Evolutionary conservation across 257 asterid genomes (phyloP), one percentile per base, ranked within the genome.

Genomic region (Prunella vulgaris): DNA sequence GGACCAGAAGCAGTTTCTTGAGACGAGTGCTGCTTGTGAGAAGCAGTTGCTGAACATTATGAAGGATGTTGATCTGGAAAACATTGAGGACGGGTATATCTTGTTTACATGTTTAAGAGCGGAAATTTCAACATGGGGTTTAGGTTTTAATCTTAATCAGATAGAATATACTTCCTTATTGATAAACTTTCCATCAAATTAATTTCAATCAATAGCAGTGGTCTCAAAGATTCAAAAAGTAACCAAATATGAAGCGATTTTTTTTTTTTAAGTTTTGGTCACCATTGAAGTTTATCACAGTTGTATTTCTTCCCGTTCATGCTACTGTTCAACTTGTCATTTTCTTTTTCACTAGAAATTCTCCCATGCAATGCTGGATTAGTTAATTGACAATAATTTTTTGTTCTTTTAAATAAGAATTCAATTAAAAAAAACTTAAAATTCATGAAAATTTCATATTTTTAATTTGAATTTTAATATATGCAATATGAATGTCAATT

Each of bases 1-100:
- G 71, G 85, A 86, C 40, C 98, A 93, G 66, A 93, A 81, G 76
- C 95, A 90, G 82, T 74, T 83, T 60, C 80, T 90, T 54, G 92
- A 86, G 80, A 93, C 93, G 27, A 84, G 91, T 76, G 75, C 81
- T 76, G 91, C 96, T 74, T 93, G 96, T 79, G 93, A 85, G 89
- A 90, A 80, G 79, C 96, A 90, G 83, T 79, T 93, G 75, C 46
- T 77, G 7, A 86, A 83, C 87, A 88, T 93, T 63, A 46, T 90
- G 72, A 79, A 77, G 78, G 97, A 90, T 66, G 84, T 84, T 63
- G 85, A 87, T 77, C 81, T 83, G 59, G 93, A 83, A 64, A 85
- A 61, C 80, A 78, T 93, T 12, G 96, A 88, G 73, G 88, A 86
- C 9, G 95, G 97, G 98, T 93, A 78, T 64, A 85, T 42, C 24